Conservation (phyloP, 768 basidiomycete species). For the Panaeolus cyanescens region DNA sequence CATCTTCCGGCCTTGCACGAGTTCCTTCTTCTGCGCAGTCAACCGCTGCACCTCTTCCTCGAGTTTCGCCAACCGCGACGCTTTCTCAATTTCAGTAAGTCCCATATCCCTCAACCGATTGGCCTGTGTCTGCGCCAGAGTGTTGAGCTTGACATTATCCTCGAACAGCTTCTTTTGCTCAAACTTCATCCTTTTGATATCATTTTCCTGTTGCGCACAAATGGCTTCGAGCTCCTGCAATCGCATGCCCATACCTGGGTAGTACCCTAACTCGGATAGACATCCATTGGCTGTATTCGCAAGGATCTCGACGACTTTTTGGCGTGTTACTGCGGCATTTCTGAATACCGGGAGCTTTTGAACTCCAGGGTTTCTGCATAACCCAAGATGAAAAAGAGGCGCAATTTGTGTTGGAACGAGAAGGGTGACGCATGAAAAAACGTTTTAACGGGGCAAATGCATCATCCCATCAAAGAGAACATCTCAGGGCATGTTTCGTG, state of each 20-base stretch:
- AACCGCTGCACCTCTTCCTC: conserved; percentile 19
- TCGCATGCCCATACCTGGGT: conserved; percentile 39
- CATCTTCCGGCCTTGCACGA: background rate
- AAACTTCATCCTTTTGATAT: background rate
- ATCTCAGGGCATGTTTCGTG: background rate
- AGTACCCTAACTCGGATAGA: conserved; percentile 48
- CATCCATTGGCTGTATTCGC: conserved; percentile 46
- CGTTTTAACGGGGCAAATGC: background rate
- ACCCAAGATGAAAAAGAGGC: background rate
- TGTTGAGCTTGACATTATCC: conserved; percentile 34
- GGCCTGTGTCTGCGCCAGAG: conserved; percentile 19
- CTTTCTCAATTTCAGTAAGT: conserved; percentile 17
- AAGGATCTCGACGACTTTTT: conserved; percentile 44
- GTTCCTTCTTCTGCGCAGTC: conserved; percentile 9
- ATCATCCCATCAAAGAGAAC: background rate
- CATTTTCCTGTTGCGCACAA: background rate
- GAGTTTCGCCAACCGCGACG: conserved; percentile 1
- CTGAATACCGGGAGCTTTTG: background rate
- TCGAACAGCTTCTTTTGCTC: conserved; percentile 42
- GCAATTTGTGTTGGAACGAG: background rate
- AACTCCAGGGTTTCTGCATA: background rate
- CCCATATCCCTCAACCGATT: conserved; percentile 17
- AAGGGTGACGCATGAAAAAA: background rate
- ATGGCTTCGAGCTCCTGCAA: conserved; percentile 35
- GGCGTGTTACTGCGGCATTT: conserved; percentile 24